Evolutionary conservation across 768 basidiomycete genomes (phyloP).

Genomic region (Russula brevipes): DNA sequence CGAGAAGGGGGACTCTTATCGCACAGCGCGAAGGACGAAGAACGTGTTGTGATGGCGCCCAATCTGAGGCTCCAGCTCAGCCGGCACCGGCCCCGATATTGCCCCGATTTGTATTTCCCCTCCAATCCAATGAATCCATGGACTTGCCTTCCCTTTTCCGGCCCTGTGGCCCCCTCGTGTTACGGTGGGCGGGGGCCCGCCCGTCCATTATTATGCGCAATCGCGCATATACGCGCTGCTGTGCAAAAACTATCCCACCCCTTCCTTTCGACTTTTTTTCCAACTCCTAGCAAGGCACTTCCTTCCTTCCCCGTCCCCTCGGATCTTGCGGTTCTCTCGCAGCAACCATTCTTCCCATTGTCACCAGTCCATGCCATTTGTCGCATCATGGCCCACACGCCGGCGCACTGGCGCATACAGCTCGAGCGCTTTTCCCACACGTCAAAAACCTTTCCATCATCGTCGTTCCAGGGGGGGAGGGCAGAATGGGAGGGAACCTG

Average conservation of each 20-base stretch:
- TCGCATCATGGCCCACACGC: not conserved
- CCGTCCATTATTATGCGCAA: too few species aligned
- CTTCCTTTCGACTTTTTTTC: not conserved
- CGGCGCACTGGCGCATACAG: not conserved
- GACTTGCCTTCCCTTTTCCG: too few species aligned
- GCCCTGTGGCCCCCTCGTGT: not conserved
- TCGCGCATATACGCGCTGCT: too few species aligned
- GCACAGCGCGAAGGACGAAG: slow-evolving; percentile 6
- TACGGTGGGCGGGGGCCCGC: slow-evolving; percentile 8
- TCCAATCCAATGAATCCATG: too few species aligned
- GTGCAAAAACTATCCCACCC: not conserved
- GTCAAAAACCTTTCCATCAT: too few species aligned
- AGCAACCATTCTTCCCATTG: not conserved
- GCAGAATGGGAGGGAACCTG: too few species aligned
- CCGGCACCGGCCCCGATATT: not conserved
- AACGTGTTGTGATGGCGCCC: slow-evolving; percentile 13
- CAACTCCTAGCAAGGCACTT: not conserved
- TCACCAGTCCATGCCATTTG: not conserved
- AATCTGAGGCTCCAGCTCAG: slow-evolving; percentile 2
- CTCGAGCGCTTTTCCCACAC: not conserved
- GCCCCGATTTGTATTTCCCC: too few species aligned
- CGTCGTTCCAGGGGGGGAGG: too few species aligned
- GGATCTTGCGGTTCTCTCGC: slow-evolving; percentile 10
- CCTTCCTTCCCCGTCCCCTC: not conserved
- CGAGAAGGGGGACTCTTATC: not conserved